These are phyloP conservation scores for Berkeleyomyces basicola DNA, from an alignment of 2,329 filamentous ascomycete genomes.

Conservation along the genomic window DNA sequence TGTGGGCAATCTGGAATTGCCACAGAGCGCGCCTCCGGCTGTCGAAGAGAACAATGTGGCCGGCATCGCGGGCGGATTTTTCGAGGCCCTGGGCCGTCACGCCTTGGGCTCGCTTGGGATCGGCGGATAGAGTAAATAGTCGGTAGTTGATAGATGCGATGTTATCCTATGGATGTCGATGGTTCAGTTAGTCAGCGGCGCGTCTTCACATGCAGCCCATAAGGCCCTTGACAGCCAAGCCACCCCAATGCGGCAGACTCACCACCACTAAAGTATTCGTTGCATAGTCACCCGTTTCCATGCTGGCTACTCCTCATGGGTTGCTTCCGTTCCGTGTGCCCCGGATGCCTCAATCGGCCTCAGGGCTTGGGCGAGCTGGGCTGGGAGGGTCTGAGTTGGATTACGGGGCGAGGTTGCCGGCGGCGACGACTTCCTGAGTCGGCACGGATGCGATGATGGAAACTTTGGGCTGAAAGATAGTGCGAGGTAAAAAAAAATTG, in stretches of 20 bases:
- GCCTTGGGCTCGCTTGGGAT: slow-evolving; percentile 29
- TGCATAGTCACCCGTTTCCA: slow-evolving; percentile 47
- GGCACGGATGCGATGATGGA: neutral
- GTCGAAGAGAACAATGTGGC: slow-evolving; percentile 38
- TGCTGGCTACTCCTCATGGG: slow-evolving; percentile 25
- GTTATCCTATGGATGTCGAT: slow-evolving; percentile 29
- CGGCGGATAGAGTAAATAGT: slow-evolving; percentile 34
- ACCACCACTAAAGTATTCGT: slow-evolving; percentile 45
- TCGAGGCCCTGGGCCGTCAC: slow-evolving; percentile 34
- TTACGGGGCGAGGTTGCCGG: neutral
- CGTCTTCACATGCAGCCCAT: neutral
- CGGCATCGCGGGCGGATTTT: slow-evolving; percentile 31
- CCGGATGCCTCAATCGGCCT: slow-evolving; percentile 13
- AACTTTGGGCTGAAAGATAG: neutral
- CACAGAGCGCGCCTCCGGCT: slow-evolving; percentile 33
- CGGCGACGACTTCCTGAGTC: neutral
- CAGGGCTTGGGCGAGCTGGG: slow-evolving; percentile 6
- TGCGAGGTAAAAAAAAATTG: neutral
- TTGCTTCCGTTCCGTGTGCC: neutral
- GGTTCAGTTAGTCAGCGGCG: slow-evolving; percentile 5
- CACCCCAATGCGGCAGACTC: slow-evolving; percentile 17
- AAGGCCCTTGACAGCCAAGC: neutral
- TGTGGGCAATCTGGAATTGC: slow-evolving; percentile 33
- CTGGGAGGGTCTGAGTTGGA: neutral
- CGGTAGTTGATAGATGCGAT: slow-evolving; percentile 38